Conservation (phyloP, 768 basidiomycete species). For the Boletellus sp. region DNA sequence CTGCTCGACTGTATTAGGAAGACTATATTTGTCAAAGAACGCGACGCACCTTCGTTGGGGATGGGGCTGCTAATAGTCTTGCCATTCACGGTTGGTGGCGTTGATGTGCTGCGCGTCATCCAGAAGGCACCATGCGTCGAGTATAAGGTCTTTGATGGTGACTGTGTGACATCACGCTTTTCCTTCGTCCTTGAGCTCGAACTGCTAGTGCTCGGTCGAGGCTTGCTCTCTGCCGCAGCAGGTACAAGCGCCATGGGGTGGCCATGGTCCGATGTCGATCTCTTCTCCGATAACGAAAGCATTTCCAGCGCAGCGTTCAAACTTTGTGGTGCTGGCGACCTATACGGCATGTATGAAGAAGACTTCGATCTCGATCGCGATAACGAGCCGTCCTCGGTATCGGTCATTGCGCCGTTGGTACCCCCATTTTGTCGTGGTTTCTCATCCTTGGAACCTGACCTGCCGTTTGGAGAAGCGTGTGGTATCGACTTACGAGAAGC, state of each 20-base stretch:
- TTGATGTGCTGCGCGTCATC: conserved; percentile 34
- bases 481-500: conserved; percentile 48
- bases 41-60: conserved; percentile 57
- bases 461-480: conserved; percentile 33
- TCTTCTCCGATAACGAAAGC: conserved; percentile 37
- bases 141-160: conserved; percentile 45
- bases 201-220: conserved; percentile 32
- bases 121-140: conserved; percentile 32
- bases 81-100: conserved; percentile 48
- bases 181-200: conserved; percentile 25
- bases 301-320: conserved; percentile 70
- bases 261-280: conserved; percentile 28
- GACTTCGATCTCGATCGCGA: conserved; percentile 52
- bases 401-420: conserved; percentile 26
- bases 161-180: conserved; percentile 36
- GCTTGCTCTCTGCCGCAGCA: conserved; percentile 21
- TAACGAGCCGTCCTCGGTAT: conserved; percentile 36
- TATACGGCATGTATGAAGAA: conserved; percentile 52
- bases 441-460: conserved; percentile 32
- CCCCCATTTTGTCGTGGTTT: conserved; percentile 26
- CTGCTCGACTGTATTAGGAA: conserved; percentile 28
- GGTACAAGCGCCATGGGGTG: conserved; percentile 18
- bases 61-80: conserved; percentile 69
- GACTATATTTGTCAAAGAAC: neutral
- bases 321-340: conserved; percentile 62